Base-by-base conservation (phyloP, 345 rosid species). In the Citrus glauca region DNA sequence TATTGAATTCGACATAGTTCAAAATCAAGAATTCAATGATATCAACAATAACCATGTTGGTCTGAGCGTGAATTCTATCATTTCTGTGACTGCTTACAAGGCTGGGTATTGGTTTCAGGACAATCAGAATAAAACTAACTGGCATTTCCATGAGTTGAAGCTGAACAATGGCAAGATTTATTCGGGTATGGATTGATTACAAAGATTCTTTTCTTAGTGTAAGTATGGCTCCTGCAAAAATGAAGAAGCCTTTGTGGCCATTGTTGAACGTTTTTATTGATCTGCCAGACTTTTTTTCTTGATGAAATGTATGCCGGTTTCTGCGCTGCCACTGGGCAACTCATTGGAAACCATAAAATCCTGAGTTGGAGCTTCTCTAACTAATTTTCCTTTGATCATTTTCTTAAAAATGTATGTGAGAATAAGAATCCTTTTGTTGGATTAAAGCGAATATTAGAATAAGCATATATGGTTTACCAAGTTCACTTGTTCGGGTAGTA, bases 31-130 rank as follows among this genome's bases (percentile, higher is more conserved):
- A 76, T 73, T 81, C 24, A 13, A 63, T 0, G 85, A 84, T 27
- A 60, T 85, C 40, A 81, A 83, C 40, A 82, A 80, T 56, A 85
- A 86, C 61, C 89, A 83, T 74, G 87, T 88, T 50, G 86, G 91
- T 65, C 22, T 86, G 74, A 86, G 84, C 24, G 74, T 84, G 38
- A 82, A 86, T 11, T 80, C 88, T 17, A 77, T 84, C 24, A 50
- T 69, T 30, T 82, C 84, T 76, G 57, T 86, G 48, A 72, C 25
- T 50, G 71, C 86, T 24, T 55, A 32, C 2, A 82, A 80, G 72
- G 84, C 89, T 40, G 86, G 85, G 32, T 78, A 74, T 63, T 82
- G 83, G 84, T 56, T 66, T n/a, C 80, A 40, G 50, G 25, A 59
- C 69, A 38, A 16, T 5, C 5, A 17, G 59, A 67, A 33, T 17